Base-by-base conservation (phyloP, 2,329 filamentous ascomycete species). In the Botrytis medusae region DNA sequence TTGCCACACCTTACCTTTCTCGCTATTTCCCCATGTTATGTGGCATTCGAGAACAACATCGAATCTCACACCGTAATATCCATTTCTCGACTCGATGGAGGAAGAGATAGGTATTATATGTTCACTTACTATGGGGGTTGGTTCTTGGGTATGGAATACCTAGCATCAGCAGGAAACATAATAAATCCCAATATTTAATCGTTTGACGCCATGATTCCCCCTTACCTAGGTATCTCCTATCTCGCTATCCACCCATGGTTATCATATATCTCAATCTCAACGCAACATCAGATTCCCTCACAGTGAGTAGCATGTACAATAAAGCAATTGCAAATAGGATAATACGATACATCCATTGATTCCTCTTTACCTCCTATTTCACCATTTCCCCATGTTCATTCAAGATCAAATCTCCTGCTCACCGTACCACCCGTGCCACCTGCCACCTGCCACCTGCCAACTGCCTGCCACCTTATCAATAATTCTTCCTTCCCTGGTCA, bases 381-480 rank as follows among this genome's bases (percentile, higher is more conserved):
- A 18, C 37, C 25, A 63, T 44, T 29, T 63, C 61, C 61, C 61
- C 40, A 29, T 63, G 61, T 29, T 44, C 40, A 63, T 63, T 10
- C 51, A 16, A 18, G 22, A 63, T 63, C 61, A 63, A 29, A 44
- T 44, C 61, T 44, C 25, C 18, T 40, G n/a, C 61, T 64, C 61
- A 64, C 61, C 61, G 40, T 64, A 42, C 25, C 40, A 44, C n/a
- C 40, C 29, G 22, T 46, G 42, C 68, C 72, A 48, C 61, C 65
- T 69, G 71, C 72, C 76, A 75, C 70, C 74, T 74, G 48, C 74
- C 12, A 34, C n/a, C 51, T 57, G 32, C 57, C 20, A 61, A 25
- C 42, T 12, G 20, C 59, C 59, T 42, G 22, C 61, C 40, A 51
- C 14, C 44, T 51, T 48, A 37, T 37, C 63, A 67, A 67, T 67